Base-by-base conservation (phyloP, 108 stramenopile species). In the Nitzschia sp. region DNA sequence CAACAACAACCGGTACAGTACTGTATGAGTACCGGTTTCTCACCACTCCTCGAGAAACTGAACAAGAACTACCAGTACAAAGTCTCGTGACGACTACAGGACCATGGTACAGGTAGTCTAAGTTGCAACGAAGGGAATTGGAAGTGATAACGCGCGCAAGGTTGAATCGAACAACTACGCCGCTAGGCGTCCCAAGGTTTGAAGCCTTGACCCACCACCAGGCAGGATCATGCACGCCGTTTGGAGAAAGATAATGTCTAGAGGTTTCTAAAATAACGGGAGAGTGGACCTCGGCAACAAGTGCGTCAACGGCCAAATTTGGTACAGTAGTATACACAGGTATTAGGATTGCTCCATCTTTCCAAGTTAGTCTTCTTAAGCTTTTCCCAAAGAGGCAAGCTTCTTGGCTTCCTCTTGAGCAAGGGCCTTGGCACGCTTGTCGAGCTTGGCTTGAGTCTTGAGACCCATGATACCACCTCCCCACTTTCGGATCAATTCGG, bases 381-480 rank as follows among this genome's bases (percentile, higher is more conserved):
- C 80, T 33, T 75, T 75, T 69, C 80, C 85, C 47, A 92, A 85
- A 80, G 88, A 91, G 48, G 96, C 90, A 22, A 87, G 69, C 85
- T 97, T 97, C 96, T 99, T 99, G 66, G 95, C 95, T 73, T 94
- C 94, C 82, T 99, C 99, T 0, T 69, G 82, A 34, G 93, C 96
- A 45, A 98, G 8, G 27, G 91, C 96, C 90, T 95, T 96, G 72
- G 90, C 96, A 58, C 99, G 89, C 94, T 97, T 97, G 62, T 96
- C 96, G 54, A 99, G 82, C 83, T 97, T 97, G 69, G 90, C 91
- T 82, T 98, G 96, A 58, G 99, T 99, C 97, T 98, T 98, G 75
- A 99, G 92, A 75, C 99, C 99, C 99, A 99, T 98, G 82, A 97
- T 90, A 71, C 99, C 99, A 44, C 97, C 99, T 66, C 99, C 97